Evolutionary conservation across 306 rosid species (phyloP), one percentile per base, ranked within the genome.

Genomic region (apple (Malus domestica)): DNA sequence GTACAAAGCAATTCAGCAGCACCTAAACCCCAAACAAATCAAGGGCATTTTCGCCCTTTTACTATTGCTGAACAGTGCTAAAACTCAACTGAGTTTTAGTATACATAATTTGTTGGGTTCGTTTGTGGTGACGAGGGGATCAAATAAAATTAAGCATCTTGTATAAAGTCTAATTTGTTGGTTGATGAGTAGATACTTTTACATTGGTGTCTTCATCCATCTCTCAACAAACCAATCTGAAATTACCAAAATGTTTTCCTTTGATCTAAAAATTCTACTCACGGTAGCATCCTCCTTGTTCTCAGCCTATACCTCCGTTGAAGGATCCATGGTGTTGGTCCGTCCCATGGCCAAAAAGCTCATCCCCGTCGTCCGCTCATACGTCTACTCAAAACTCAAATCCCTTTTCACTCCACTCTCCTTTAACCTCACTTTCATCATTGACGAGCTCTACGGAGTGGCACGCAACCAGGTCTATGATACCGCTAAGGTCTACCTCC

Each of bases 241-340:
- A 19, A 16, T 54, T 16, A 54, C 20, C 52, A 9, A 27, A 65
- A 83, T 83, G 81, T 78, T 77, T 32, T 9, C 67, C 7, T 15
- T 60, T 15, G 32, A 60, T 25, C 15, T 59, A 8, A 63, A 68
- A 12, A 76, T 78, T 10, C 33, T 78, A 61, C 76, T 81, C 10
- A 8, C 78, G 3, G 20, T 79, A 4, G 81, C 80, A 4, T 80
- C 85, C 40, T 6, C 85, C 15, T n/a, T 78, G 74, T 86, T 86
- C 83, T 72, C 85, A 9, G 81, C 83, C 35, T 80, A 83, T 67
- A 83, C 83, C 8, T 80, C 81, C 7, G 65, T 86, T 16, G 74
- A 83, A 6, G 81, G 79, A 23, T 64, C 84, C 52, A 46, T 73
- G 72, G 80, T 86, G 89, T 13, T 86, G 65, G 52, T 81, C 14